Base-by-base conservation (phyloP, 495 filamentous ascomycete genomes). In the Massariosphaeria phaeospora region DNA sequence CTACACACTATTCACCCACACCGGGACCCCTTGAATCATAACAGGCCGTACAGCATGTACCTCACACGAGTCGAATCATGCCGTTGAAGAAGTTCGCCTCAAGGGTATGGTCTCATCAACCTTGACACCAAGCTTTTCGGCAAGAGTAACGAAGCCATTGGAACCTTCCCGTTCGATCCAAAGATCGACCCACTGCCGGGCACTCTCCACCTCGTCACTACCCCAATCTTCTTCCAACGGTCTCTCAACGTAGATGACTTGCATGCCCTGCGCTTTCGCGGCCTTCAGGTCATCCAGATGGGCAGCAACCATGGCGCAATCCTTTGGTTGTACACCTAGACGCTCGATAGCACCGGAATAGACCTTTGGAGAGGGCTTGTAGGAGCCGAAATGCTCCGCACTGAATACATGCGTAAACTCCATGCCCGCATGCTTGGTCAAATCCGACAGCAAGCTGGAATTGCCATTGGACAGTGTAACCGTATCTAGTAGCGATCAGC, bases 281-380 rank as follows among this genome's bases (percentile, higher is more conserved):
- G 79, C 85, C 41, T 79, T 74, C 54, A 91, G 62, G 63, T 91
- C 87, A 11, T 54, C 61, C 41, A 90, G 65, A 69, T 94, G 88
- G 34, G 86, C 79, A 12, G 88, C 86, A n/a, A 90, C 86, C 79
- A 91, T 76, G 0, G 78, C 85, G 46, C 87, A 85, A 57, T 91
- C 76, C 15, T 54, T 56, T 1, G 80, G 76, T 54, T 78, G 63
- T 36, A 84, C 46, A 0, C 77, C 81, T 38, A 90, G 67, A 36
- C 70, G 69, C 36, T 71, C 61, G 12, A 76, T 85, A 1, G 85
- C 86, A 0, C 86, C 87, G 0, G 73, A 68, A 66, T 90, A 91
- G 5, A 85, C 82, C 34, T 68, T 70, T 13, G 82, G 76, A 55
- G 79, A 76, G 6, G 88, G 88, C 66, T 93, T 94, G 65, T 91